Conservation (phyloP, 129 eudicot species). For the Apium graveolens region DNA sequence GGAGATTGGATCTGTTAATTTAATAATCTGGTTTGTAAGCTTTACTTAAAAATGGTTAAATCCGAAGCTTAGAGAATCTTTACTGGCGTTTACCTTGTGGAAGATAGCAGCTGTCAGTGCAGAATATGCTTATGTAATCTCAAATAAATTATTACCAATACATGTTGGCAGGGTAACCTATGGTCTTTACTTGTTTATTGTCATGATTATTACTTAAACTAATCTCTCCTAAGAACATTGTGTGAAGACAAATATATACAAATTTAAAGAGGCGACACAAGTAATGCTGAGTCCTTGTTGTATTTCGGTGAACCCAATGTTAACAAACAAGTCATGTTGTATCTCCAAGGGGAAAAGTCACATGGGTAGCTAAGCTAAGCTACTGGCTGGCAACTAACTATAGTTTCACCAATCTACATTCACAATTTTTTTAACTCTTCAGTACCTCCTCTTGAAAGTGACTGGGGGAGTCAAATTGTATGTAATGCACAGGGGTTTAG, state of each 20-base stretch:
- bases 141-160: background rate
- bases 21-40: background rate
- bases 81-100: background rate
- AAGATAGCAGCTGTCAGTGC: conserved; percentile 2
- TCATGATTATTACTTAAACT: background rate
- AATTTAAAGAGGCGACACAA: background rate
- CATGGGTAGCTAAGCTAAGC: conserved; percentile 2
- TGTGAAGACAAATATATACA: background rate
- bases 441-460: background rate
- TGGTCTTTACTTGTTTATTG: background rate
- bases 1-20: background rate
- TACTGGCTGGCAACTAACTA: background rate
- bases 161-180: background rate
- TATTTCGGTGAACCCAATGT: background rate
- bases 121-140: background rate
- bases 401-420: conserved; percentile 15
- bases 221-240: background rate
- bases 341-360: background rate
- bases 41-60: background rate
- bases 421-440: background rate
- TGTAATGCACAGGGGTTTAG: too few relatives aligned
- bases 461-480: background rate
- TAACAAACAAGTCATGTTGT: background rate
- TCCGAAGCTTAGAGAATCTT: background rate
- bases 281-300: background rate